These are phyloP conservation scores for Chara braunii DNA, from an alignment of 139 green algal genomes.

Conservation along the genomic window DNA sequence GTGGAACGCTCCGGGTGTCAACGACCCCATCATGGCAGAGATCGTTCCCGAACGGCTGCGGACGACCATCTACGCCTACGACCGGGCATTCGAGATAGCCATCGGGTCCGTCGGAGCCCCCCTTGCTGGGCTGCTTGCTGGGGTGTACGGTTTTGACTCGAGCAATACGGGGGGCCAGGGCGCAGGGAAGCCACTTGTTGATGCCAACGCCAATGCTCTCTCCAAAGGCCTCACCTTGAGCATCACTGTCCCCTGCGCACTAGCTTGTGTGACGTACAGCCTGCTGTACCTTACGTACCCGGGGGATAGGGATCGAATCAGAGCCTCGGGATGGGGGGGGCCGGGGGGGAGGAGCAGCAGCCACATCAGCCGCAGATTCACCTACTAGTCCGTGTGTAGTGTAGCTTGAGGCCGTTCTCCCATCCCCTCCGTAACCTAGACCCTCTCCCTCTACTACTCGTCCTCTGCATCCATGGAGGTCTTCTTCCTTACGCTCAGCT, in stretches of 20 bases:
- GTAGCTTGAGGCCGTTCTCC: too few species aligned
- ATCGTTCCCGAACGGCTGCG: conserved; percentile 21
- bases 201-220: conserved; percentile 3
- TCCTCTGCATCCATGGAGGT: too few species aligned
- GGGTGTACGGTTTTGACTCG: conserved; percentile 25
- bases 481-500: too few species aligned
- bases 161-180: neutral
- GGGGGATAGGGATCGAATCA: conserved; percentile 10
- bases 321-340: too few species aligned
- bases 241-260: conserved; percentile 8
- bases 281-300: conserved; percentile 31
- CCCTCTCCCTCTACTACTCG: too few species aligned
- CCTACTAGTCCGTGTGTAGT: too few species aligned
- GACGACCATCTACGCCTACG: conserved; percentile 19
- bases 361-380: too few species aligned
- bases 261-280: conserved; percentile 12
- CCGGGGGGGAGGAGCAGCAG: too few species aligned
- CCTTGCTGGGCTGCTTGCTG: conserved; percentile 4
- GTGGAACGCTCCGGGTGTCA: too few species aligned
- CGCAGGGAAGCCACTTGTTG: conserved; percentile 7
- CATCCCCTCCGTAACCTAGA: too few species aligned
- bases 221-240: conserved; percentile 18
- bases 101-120: conserved; percentile 8
- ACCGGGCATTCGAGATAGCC: conserved; percentile 4
- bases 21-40: conserved; percentile 75